Evolutionary conservation across 1,284 basidiomycete genomes (phyloP).

Genomic region (Singerocomus inundabilis): DNA sequence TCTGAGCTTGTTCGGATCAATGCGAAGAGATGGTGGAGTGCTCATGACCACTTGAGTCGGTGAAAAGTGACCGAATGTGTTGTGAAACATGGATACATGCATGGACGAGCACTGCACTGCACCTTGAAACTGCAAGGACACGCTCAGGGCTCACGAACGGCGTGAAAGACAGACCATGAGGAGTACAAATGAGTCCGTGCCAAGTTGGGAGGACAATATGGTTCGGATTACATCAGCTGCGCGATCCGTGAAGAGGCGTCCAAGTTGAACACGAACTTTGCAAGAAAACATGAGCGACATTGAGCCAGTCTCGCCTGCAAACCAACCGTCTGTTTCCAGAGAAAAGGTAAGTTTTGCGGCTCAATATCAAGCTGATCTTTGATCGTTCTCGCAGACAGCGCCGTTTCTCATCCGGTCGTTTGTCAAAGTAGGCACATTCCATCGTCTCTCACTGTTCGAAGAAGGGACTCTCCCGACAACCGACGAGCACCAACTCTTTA

Average conservation of each 20-base stretch:
- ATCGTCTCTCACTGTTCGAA: slow-evolving; percentile 68
- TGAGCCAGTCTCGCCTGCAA: slow-evolving; percentile 36
- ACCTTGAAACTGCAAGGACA: too few relatives aligned
- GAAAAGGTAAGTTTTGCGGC: slow-evolving; percentile 36
- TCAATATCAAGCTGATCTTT: not conserved
- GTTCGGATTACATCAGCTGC: slow-evolving; percentile 13
- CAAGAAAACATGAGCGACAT: slow-evolving; percentile 36
- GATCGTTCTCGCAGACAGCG: slow-evolving; percentile 48
- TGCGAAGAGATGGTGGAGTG: not conserved
- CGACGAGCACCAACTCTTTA: slow-evolving; percentile 76
- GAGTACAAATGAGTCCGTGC: too few relatives aligned
- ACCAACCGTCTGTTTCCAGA: slow-evolving; percentile 38
- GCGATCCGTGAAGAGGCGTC: not conserved
- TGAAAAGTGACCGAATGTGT: not conserved
- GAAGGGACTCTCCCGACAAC: slow-evolving; percentile 69
- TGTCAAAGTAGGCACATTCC: slow-evolving; percentile 74
- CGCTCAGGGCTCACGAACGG: too few relatives aligned
- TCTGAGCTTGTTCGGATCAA: not conserved
- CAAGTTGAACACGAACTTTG: not conserved
- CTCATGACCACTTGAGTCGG: not conserved
- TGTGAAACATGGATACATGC: not conserved
- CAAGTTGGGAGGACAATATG: too few relatives aligned
- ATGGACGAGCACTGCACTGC: not conserved
- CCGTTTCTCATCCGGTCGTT: slow-evolving; percentile 81
- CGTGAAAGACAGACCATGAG: too few relatives aligned